Conservation (phyloP, 139 green algal species). For the Picochlorum sp. region DNA sequence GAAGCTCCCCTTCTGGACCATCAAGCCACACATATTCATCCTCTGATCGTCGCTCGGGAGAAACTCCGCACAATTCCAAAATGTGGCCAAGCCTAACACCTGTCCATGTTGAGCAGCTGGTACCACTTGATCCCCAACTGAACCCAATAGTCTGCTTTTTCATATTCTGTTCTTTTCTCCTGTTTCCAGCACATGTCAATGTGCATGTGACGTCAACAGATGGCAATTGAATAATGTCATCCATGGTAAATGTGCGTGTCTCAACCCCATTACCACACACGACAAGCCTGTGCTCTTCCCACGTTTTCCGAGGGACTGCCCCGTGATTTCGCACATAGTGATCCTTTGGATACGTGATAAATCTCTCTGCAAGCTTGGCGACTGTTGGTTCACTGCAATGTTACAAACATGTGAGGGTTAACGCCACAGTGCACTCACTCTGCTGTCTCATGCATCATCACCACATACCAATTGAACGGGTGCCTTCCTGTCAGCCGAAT, state of each 20-base stretch:
- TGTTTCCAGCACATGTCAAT: slow-evolving; percentile 85
- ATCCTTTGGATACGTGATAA: slow-evolving; percentile 75
- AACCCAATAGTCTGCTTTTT: slow-evolving; percentile 95
- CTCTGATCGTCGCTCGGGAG: slow-evolving; percentile 19
- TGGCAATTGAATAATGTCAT: slow-evolving; percentile 72
- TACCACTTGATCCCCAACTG: slow-evolving; percentile 76
- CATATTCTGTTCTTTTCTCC: slow-evolving; percentile 99
- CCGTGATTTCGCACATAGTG: slow-evolving; percentile 88
- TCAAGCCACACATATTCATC: slow-evolving; percentile 61
- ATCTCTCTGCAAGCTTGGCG: slow-evolving; percentile 56
- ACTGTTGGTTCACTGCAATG: slow-evolving; percentile 71
- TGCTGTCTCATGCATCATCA: no score
- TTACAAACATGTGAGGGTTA: no score
- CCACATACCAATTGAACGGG: slow-evolving; percentile 72
- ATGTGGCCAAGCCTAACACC: slow-evolving; percentile 81
- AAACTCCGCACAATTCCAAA: slow-evolving; percentile 52
- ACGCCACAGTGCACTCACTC: no score
- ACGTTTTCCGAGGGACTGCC: slow-evolving; percentile 54
- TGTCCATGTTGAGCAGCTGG: slow-evolving; percentile 79
- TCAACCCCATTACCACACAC: slow-evolving; percentile 71
- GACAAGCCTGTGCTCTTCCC: slow-evolving; percentile 46
- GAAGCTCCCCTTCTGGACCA: slow-evolving; percentile 73
- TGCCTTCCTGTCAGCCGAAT: slow-evolving; percentile 87
- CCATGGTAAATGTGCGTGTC: slow-evolving; percentile 75
- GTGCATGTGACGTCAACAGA: slow-evolving; percentile 66